Evolutionary conservation across 371 early-diverging fungal species (phyloP), one percentile per base, ranked within the genome.

Genomic region (Saksenaea vasiformis): DNA sequence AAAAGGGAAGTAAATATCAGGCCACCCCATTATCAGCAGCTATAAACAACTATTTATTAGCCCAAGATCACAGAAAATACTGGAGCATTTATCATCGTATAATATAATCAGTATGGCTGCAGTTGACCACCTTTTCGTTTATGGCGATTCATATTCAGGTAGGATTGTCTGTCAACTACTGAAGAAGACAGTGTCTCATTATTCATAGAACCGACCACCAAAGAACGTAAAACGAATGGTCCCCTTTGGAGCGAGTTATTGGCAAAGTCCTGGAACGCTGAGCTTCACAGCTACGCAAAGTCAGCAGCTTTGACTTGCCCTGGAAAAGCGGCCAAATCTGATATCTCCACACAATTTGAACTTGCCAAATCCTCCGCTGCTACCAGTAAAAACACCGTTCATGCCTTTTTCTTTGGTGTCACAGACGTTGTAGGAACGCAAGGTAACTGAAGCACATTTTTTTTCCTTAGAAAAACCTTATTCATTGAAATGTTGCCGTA

Each of bases 61-160:
- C 51, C 22, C 10, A n/a, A 22, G 10, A 19, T 22, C 4, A 10
- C 22, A 22, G 10, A 10, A 10, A 19, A 22, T 47, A 47, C 11
- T 39, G 11, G 9, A 26, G 51, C 0, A 17, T 53, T 54, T 24
- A 19, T 13, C n/a, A 26, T 36, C 36, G 13, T 36, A 31, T 53
- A 34, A 93, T 91, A 67, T 91, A 95, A 62, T 88, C 66, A 92
- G 90, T 24, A 96, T 90, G 64, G 51, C 51, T 95, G 11, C 17
- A 47, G 89, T 90, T 92, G 64, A 57, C 22, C 38, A 59, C 14
- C 44, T 69, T 26, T 69, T 64, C 51, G 65, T 69, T 17, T 69
- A 69, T 31, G 69, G 69, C 8, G 69, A 69, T 37, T 69, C 69
- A 2, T 96, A 96, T 47, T 85, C 85, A 69, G 71, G 71, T 67